Base-by-base conservation (phyloP, 805 yeast species). In the Wickerhamiella nectarea region DNA sequence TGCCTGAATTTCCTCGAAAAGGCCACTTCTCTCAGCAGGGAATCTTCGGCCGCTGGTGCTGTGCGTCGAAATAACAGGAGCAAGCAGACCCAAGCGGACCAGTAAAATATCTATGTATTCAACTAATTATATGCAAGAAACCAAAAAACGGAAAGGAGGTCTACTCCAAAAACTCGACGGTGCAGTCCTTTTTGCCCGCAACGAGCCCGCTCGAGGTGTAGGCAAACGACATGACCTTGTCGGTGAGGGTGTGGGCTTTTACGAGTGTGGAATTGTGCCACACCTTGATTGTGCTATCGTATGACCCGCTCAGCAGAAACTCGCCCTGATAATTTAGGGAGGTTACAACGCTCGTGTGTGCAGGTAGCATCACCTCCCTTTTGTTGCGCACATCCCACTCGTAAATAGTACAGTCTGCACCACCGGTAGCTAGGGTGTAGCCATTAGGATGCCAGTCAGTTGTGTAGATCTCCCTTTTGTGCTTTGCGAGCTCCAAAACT, bases 111-210 rank as follows among this genome's bases (percentile, higher is more conserved):
- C 24, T 21, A 21, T 21, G 8, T 21, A 21, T n/a, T n/a, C n/a
- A n/a, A n/a, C n/a, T n/a, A n/a, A n/a, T n/a, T n/a, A n/a, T n/a
- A n/a, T n/a, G n/a, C n/a, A n/a, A n/a, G 6, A 34, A 10, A 9
- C 28, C 12, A 34, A 4, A 18, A 34, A 12, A 34, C 12, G 12
- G n/a, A 21, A 8, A 10, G 12, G 11, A 4, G 10, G 19, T 29
- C 4, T 15, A 6, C 17, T 6, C 11, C 18, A 26, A 81, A 35
- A 81, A 43, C 55, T 80, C 81, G 3, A 85, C 68, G 6, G 82
- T 68, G 44, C 91, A 69, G 57, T 86, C 95, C 94, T 94, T 86
- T 17, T 94, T 87, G 39, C 83, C 71, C 37, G 80, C 72, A 1
- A 74, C 69, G 1, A 86, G 52, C 6, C 70, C 70, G 44, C 68